Evolutionary conservation across 108 stramenopile species (phyloP).

Genomic region (Cyclotella distinguenda): DNA sequence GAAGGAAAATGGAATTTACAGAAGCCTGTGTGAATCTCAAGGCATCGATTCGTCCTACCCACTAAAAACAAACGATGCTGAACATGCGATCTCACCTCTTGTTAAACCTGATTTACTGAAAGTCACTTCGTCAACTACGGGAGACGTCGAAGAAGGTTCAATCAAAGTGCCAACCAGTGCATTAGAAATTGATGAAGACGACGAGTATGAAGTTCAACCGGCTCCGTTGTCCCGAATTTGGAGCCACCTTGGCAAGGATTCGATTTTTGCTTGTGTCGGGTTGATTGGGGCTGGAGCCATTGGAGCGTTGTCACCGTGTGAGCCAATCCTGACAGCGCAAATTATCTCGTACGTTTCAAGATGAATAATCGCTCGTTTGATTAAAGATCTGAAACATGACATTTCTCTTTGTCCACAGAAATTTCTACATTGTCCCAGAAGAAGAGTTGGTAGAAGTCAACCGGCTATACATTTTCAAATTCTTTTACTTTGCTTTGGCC

Average conservation of each 20-base stretch:
- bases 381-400: neutral
- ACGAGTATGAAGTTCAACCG: conserved; percentile 11
- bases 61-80: neutral
- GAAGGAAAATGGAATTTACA: conserved; percentile 36
- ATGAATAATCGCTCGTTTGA: neutral
- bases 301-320: conserved; percentile 39
- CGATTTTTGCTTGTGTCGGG: conserved; percentile 19
- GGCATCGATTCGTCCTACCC: conserved; percentile 14
- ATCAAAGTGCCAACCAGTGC: neutral
- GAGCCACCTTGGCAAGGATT: conserved; percentile 15
- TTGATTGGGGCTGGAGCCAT: conserved; percentile 27
- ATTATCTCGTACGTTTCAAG: conserved; percentile 21
- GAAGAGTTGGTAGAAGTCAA: conserved; percentile 34
- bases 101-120: neutral
- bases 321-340: conserved; percentile 41
- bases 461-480: conserved; percentile 9
- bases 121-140: neutral
- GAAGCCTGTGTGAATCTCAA: conserved; percentile 27
- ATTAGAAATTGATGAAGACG: neutral
- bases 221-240: conserved; percentile 29
- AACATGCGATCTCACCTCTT: neutral
- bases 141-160: neutral
- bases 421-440: conserved; percentile 20
- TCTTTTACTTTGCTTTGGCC: conserved; percentile 29
- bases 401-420: neutral